These are phyloP conservation scores for Tricladium varicosporioides DNA, from an alignment of 2,329 filamentous ascomycete species.

Conservation along the genomic window DNA sequence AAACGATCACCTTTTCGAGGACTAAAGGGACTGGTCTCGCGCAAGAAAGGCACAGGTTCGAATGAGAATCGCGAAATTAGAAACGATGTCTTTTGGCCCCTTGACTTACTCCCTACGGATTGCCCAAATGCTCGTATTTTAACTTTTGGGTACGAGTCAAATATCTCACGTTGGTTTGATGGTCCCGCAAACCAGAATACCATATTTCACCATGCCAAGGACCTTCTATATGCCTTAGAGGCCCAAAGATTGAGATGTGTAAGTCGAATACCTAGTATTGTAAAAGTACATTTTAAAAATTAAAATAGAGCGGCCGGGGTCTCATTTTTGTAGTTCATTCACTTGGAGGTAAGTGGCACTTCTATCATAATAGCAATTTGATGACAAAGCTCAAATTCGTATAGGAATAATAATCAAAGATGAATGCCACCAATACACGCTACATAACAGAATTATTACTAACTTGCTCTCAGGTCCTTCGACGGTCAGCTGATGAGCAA, in stretches of 20 bases:
- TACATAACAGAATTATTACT: neutral
- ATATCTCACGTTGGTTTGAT: constrained; percentile 19
- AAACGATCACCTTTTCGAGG: neutral
- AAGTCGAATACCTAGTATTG: neutral
- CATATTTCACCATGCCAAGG: constrained; percentile 15
- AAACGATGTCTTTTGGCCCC: constrained; percentile 19
- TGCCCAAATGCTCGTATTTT: constrained; percentile 19
- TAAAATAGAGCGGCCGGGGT: constrained; percentile 7
- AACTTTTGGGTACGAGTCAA: constrained; percentile 25
- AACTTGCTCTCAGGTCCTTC: constrained; percentile 15
- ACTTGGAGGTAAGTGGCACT: constrained; percentile 20
- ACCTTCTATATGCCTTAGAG: constrained; percentile 17
- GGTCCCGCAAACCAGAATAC: constrained; percentile 21
- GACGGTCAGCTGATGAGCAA: constrained; percentile 6
- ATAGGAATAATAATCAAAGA: too few relatives aligned
- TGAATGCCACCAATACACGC: too few relatives aligned
- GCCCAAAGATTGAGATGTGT: constrained; percentile 14
- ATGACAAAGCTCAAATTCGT: too few relatives aligned
- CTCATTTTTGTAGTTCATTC: constrained; percentile 27
- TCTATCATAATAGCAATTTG: neutral
- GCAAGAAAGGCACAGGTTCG: constrained; percentile 3
- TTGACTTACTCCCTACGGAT: constrained; percentile 20
- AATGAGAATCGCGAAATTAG: neutral
- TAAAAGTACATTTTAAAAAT: neutral
- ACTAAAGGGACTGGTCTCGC: constrained; percentile 10